Base-by-base conservation (phyloP, 768 basidiomycete genomes). In the Termitomyces sp. region DNA sequence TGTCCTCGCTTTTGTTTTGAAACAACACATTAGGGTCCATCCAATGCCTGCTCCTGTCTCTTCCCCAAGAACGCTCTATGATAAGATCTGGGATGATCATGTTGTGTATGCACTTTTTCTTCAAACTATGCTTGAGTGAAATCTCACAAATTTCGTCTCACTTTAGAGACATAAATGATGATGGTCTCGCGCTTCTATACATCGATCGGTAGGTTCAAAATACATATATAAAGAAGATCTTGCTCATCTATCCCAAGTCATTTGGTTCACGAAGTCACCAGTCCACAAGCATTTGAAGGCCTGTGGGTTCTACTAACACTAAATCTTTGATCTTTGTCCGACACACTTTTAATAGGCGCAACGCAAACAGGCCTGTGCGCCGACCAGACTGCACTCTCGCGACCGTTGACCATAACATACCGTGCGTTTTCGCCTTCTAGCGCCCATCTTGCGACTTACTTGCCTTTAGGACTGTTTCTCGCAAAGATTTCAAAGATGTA, bases 61-160 rank as follows among this genome's bases (percentile, higher is more conserved):
- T 56, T 74, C 79, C 23, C 93, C 93, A 10, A 87, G 93, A 61
- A 98, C 96, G 38, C 80, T 98, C 33, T 97, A 98, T 74, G 96
- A 98, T 76, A 98, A 98, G 78, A 93, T 98, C 63, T 97, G 92
- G 87, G 93, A 97, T 64, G 94, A 98, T 71, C 96, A 98, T 76
- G 85, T 96, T 69, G 89, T 98, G 86, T 93, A 67, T 62, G 91
- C 72, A 33, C 28, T 32, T 50, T 56, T 58, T 30, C 46, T 57
- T 36, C 35, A 13, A 16, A 14, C 41, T 5, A 40, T 18, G 26
- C 51, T 44, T 44, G 38, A 58, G 50, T 54, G 28, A 46, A n/a
- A 40, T 54, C 33, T 47, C 54, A 56, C 35, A 52, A 55, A 65
- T 67, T 35, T 61, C 50, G 41, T 36, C 38, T 56, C 18, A 23